Conservation (phyloP, 2,329 filamentous ascomycete genomes). For the Ophiostoma piceae region DNA sequence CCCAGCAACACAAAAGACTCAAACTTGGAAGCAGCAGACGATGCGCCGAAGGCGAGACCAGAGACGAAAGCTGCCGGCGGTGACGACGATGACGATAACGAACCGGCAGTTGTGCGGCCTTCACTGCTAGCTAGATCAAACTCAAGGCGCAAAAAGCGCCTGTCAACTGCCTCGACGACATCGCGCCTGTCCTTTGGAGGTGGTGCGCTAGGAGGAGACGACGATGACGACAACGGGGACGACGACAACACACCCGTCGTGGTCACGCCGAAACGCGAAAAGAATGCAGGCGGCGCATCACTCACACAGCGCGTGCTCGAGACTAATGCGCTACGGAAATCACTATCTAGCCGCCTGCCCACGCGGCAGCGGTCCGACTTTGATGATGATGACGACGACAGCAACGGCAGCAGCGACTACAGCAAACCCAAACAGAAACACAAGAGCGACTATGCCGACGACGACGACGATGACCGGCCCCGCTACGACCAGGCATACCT, state of each 20-base stretch:
- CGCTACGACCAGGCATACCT: constrained; percentile 84
- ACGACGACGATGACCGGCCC: constrained; percentile 60
- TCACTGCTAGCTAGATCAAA: constrained; percentile 40
- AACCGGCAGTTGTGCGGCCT: constrained; percentile 48
- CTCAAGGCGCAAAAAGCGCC: constrained; percentile 60
- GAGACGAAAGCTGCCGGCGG: constrained; percentile 26
- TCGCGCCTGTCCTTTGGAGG: constrained; percentile 71
- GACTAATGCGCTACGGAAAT: constrained; percentile 40
- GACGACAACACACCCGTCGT: constrained; percentile 39
- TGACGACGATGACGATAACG: constrained; percentile 42
- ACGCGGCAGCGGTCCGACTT: constrained; percentile 40
- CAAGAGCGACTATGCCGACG: constrained; percentile 23
- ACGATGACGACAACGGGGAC: constrained; percentile 41
- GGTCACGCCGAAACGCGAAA: constrained; percentile 49
- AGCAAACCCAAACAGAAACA: background rate
- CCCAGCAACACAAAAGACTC: background rate
- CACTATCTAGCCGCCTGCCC: constrained; percentile 47
- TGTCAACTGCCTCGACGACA: constrained; percentile 30
- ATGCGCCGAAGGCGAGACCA: background rate
- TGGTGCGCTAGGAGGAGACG: constrained; percentile 41
- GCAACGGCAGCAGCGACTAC: constrained; percentile 48
- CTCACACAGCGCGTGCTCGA: constrained; percentile 33
- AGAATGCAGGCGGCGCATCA: background rate
- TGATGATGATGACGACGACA: constrained; percentile 45
- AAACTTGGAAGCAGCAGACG: background rate